Base-by-base conservation (phyloP, 805 yeast species). In the Ogataea naganishii region DNA sequence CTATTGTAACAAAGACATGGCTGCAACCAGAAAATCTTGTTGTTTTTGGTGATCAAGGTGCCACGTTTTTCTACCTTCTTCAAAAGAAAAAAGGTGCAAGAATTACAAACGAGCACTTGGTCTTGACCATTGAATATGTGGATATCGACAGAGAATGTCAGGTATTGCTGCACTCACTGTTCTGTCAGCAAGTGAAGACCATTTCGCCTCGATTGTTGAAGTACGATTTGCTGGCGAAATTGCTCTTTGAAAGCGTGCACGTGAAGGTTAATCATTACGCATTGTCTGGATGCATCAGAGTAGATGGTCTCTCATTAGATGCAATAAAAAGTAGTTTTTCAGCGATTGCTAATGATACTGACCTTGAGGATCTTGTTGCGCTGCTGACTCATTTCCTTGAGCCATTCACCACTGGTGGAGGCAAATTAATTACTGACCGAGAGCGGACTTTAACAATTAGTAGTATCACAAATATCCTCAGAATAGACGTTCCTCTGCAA, bases 31-130 rank as follows among this genome's bases (percentile, higher is more conserved):
- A 36, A 28, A 42, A 49, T 32, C 33, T 71, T 7, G 53, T 80
- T 14, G 78, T 82, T 0, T 73, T 69, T 44, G 70, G 71, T 6
- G 86, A 78, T n/a, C 88, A 81, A 37, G 80, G 85, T 0, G 73
- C 75, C 0, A 67, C 72, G 3, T 69, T 65, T 27, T 72, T 79
- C 34, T 83, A 71, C 53, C 61, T 65, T 31, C 62, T 81, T n/a
- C 46, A 53, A 21, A 26, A 47, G 32, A 23, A 50, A 28, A 39
- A 32, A 9, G 44, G 39, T 31, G 31, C 13, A 2, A 14, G 8
- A 3, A 32, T 33, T 1, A 31, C 46, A 4, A 38, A 53, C 2
- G 72, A 68, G 21, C 42, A 53, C 9, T 53, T 75, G 29, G 55
- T 54, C 9, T 49, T 78, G 29, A 43, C 38, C 3, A 60, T 76